Conservation (phyloP, 2,329 filamentous ascomycete species). For the Aspergillus fischeri region DNA sequence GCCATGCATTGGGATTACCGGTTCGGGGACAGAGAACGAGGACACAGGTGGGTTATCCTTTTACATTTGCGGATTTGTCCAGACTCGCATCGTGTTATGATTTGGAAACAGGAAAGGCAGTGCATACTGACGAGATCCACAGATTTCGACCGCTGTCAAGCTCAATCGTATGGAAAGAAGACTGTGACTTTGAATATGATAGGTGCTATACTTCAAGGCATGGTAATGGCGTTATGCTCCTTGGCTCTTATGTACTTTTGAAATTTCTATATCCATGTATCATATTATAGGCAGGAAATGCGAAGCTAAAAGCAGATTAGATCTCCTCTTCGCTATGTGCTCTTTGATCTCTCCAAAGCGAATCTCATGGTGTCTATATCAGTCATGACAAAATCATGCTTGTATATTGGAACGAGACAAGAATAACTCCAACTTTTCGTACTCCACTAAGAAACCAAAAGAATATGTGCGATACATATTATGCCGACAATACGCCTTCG, state of each 20-base stretch:
- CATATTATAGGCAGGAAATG: not conserved
- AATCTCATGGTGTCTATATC: not conserved
- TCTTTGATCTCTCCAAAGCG: not conserved
- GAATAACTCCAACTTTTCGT: slow-evolving; percentile 26
- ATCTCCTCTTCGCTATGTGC: slow-evolving; percentile 4
- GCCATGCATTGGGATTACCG: slow-evolving; percentile 89
- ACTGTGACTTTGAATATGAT: slow-evolving; percentile 21
- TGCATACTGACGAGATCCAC: slow-evolving; percentile 17
- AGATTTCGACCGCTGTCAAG: slow-evolving; percentile 57
- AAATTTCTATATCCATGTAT: slow-evolving; percentile 3
- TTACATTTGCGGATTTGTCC: not conserved
- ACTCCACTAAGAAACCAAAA: slow-evolving; percentile 24
- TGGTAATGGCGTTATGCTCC: slow-evolving; percentile 21
- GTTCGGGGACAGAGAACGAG: slow-evolving; percentile 87
- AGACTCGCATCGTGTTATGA: not conserved
- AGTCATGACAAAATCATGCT: not conserved
- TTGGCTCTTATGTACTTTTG: slow-evolving; percentile 16
- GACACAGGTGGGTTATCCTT: slow-evolving; percentile 55
- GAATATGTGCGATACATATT: slow-evolving; percentile 26
- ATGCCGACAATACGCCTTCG: slow-evolving; percentile 42
- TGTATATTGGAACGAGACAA: not conserved
- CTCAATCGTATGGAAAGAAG: slow-evolving; percentile 57
- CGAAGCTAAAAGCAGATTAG: not conserved
- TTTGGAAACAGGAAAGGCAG: not conserved
- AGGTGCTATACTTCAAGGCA: slow-evolving; percentile 13